These are phyloP conservation scores for Nissolia schottii DNA, from an alignment of 306 rosid genomes.

Conservation along the genomic window DNA sequence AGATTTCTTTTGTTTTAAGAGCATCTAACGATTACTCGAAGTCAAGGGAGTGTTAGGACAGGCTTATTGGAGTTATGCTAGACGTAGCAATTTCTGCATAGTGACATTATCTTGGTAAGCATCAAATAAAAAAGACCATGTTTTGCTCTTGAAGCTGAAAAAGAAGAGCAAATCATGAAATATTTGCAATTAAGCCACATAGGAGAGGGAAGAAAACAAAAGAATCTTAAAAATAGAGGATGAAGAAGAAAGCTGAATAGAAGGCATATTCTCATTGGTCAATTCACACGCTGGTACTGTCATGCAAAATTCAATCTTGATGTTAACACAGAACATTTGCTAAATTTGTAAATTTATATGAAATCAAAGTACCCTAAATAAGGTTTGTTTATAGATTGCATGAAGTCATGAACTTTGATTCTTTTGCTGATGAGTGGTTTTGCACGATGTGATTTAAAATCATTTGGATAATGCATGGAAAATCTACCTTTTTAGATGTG, in stretches of 20 bases:
- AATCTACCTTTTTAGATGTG: background rate
- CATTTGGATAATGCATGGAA: background rate
- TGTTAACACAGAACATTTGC: background rate
- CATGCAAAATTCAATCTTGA: conserved; percentile 7
- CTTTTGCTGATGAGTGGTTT: background rate
- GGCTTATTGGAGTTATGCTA: background rate
- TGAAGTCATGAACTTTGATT: background rate
- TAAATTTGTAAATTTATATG: background rate
- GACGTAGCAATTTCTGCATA: background rate
- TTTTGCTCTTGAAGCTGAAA: background rate
- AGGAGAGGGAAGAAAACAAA: conserved; percentile 15
- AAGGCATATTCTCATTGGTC: conserved; percentile 23
- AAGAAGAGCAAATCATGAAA: background rate
- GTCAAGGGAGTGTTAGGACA: background rate
- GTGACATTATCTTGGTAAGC: background rate
- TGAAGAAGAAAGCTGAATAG: background rate
- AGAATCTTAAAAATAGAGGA: background rate
- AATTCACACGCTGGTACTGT: conserved; percentile 4
- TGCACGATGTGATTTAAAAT: background rate
- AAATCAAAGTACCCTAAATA: background rate
- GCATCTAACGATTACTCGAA: background rate
- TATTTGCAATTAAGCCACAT: background rate
- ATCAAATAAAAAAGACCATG: background rate
- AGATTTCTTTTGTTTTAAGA: background rate
- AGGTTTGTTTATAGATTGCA: background rate